A percentile compares a stretch with the other conserved stretches of the same genome.
Evolutionary conservation across 306 rosid species (phyloP).

Genomic region (Lathyrus aphaca): DNA sequence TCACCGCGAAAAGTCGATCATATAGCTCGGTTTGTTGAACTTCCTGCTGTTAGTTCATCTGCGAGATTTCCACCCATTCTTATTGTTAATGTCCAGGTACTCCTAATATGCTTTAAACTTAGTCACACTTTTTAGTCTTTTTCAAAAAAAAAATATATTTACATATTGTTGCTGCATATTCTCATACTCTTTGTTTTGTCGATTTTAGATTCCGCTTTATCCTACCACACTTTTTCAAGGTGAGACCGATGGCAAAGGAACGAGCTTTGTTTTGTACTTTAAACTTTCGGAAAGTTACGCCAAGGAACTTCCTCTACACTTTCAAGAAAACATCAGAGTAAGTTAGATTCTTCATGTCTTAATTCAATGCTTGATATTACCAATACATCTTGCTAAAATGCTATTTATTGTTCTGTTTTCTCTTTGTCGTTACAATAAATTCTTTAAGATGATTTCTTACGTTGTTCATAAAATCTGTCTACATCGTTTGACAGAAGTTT

Average conservation of each 20-base stretch:
- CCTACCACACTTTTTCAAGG: slow-evolving; percentile 85
- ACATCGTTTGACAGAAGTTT: slow-evolving; percentile 57
- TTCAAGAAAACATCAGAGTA: slow-evolving; percentile 91
- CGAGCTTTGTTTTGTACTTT: slow-evolving; percentile 88
- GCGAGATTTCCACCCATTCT: slow-evolving; percentile 80
- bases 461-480: slow-evolving; percentile 3
- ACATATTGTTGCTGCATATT: slow-evolving; percentile 20
- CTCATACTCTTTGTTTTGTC: slow-evolving; percentile 35
- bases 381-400: slow-evolving; percentile 2
- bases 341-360: slow-evolving; percentile 44
- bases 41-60: slow-evolving; percentile 62
- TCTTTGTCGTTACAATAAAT: neutral
- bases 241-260: slow-evolving; percentile 94
- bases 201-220: slow-evolving; percentile 81
- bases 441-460: slow-evolving; percentile 10
- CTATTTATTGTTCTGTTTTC: neutral
- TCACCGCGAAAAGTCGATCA: slow-evolving; percentile 82
- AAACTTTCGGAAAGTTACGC: slow-evolving; percentile 80
- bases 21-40: slow-evolving; percentile 80
- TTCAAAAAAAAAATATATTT: neutral
- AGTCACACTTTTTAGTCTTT: neutral
- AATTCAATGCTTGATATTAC: slow-evolving; percentile 12
- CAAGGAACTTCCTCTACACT: slow-evolving; percentile 77
- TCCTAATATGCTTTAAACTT: slow-evolving; percentile 19
- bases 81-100: slow-evolving; percentile 94